Conservation (phyloP, 371 early-diverging fungal species). For the Apophysomyces variabilis region DNA sequence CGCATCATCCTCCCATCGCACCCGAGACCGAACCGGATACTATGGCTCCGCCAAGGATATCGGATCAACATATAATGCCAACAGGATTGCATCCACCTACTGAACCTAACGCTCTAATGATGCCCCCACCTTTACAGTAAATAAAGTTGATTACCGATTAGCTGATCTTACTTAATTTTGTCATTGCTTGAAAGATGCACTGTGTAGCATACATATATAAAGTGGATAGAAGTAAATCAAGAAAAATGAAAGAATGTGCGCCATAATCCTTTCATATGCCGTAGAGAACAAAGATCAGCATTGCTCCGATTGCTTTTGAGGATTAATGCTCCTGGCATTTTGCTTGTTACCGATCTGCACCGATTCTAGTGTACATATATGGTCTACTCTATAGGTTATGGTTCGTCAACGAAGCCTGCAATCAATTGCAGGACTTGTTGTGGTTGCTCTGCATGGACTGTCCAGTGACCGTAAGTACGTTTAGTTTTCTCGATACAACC, state of each 20-base stretch:
- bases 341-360: too few species aligned
- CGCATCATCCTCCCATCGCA: not conserved
- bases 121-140: not conserved
- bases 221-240: too few species aligned
- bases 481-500: not conserved
- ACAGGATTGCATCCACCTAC: not conserved
- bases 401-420: constrained; percentile 44
- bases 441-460: constrained; percentile 88
- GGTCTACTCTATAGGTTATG: not conserved
- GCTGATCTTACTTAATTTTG: not conserved
- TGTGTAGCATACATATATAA: too few species aligned
- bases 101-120: not conserved
- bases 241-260: too few species aligned
- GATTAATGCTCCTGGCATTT: too few species aligned
- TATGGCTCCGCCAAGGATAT: not conserved
- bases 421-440: constrained; percentile 59
- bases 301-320: too few species aligned
- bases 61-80: not conserved
- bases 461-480: constrained; percentile 9
- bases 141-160: not conserved
- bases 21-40: not conserved
- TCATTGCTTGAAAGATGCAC: not conserved
- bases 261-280: too few species aligned
- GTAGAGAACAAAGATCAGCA: too few species aligned
- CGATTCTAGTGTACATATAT: not conserved